Conservation (phyloP, 2,329 filamentous ascomycete species). For the Fusarium secorum region DNA sequence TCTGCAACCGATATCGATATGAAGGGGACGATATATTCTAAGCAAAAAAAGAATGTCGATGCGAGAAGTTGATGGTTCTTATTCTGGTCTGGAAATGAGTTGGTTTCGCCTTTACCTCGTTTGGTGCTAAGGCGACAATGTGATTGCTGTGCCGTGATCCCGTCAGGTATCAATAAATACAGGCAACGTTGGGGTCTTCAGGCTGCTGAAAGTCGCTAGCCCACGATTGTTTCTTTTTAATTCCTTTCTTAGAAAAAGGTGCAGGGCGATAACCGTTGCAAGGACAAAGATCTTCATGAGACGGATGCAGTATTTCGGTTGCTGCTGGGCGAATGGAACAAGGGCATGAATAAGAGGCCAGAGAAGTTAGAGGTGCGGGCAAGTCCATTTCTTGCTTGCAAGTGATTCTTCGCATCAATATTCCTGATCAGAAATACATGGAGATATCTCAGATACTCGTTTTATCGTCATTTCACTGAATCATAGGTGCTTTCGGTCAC, state of each 20-base stretch:
- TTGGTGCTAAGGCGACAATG: neutral
- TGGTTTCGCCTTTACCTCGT: slow-evolving; percentile 9
- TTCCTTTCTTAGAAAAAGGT: neutral
- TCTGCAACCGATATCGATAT: neutral
- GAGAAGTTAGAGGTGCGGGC: neutral
- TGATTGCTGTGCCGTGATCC: slow-evolving; percentile 20
- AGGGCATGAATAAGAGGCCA: slow-evolving; percentile 6
- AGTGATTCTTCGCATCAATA: neutral
- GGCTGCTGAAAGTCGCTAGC: neutral
- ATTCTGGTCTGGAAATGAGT: neutral
- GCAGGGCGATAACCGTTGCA: slow-evolving; percentile 3
- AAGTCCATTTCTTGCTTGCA: neutral
- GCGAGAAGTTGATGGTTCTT: slow-evolving; percentile 1
- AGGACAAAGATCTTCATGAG: slow-evolving; percentile 22
- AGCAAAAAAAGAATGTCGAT: neutral
- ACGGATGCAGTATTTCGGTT: slow-evolving; percentile 13
- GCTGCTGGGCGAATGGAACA: slow-evolving; percentile 4
- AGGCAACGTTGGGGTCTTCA: neutral
- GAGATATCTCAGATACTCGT: neutral
- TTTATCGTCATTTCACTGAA: neutral
- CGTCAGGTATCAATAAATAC: slow-evolving; percentile 16
- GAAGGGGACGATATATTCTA: neutral
- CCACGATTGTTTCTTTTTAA: neutral
- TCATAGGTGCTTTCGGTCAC: neutral
- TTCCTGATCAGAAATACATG: neutral